Evolutionary conservation across 176 grass and related monocot species (phyloP), one percentile per base, ranked within the genome.

Genomic region (Triticum turgidum): DNA sequence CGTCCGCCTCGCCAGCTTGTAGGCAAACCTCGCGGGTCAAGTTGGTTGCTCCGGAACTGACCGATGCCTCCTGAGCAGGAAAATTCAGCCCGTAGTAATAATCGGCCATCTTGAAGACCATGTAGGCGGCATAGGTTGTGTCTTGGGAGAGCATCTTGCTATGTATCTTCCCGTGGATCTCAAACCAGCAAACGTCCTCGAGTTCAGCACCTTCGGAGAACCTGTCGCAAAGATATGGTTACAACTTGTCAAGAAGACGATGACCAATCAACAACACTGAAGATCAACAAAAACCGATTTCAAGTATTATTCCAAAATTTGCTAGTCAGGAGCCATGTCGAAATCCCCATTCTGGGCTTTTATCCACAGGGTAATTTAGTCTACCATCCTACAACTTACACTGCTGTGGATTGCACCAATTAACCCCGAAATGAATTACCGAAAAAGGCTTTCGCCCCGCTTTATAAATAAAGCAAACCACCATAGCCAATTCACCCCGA

Each of bases 121-220:
- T 77, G 69, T 90, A 87, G 35, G 89, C 78, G 0, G 81, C 73
- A 12, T 93, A 95, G 4, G 30, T 73, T 58, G 88, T 83, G 41
- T 76, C 81, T 6, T 6, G 44, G n/a, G 93, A 85, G 38, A 98
- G 91, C 45, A 84, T 85, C 69, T 70, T 87, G 81, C 49, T 92
- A 0, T 84, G 29, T 2, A 98, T 95, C 52, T 54, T 90, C 25
- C 91, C 89, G 42, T 1, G 8, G 42, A 98, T 82, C 33, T 73
- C 20, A 0, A 73, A 24, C 38, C 11, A 42, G 11, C 21, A 13
- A 24, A 44, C 69, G 5, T 0, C 21, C 39, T 24, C 0, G 69
- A 72, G 69, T 24, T 72, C 6, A 13, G 69, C 37, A 6, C 10
- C 69, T 24, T 72, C 21, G 4, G 21, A 42, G 69, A 42, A 42